These are phyloP conservation scores for Linanthus parryae DNA, from an alignment of 148 eudicot species.

Conservation along the genomic window DNA sequence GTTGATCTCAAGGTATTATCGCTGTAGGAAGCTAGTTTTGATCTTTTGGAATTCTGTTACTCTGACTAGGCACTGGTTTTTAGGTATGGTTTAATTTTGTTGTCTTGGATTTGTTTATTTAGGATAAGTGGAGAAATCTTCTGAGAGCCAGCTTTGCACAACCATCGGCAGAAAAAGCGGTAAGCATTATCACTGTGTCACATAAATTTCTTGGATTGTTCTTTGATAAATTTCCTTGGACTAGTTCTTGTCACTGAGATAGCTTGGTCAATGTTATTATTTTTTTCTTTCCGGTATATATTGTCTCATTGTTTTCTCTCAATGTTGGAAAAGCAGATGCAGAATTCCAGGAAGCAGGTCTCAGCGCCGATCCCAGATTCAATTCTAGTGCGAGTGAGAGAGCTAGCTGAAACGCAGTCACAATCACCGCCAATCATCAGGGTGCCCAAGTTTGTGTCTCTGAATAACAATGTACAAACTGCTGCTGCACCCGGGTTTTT, in stretches of 20 bases:
- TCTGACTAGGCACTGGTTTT: background rate
- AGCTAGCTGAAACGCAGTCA: constrained; percentile 78
- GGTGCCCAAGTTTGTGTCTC: constrained; percentile 32
- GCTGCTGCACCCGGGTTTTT: too few relatives aligned
- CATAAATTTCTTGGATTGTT: background rate
- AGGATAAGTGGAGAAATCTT: constrained; percentile 99
- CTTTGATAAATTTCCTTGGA: background rate
- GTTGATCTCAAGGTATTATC: constrained; percentile 99
- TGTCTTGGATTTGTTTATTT: constrained; percentile 15
- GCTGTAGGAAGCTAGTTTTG: too few relatives aligned
- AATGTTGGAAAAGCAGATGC: constrained; percentile 19
- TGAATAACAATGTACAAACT: too few relatives aligned
- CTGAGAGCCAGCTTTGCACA: constrained; percentile 77
- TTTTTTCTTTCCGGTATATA: background rate
- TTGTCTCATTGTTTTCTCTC: constrained; percentile 2
- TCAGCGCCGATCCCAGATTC: constrained; percentile 65
- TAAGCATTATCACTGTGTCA: constrained; percentile 23
- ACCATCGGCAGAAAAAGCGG: constrained; percentile 65
- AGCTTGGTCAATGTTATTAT: background rate
- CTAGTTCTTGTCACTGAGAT: background rate
- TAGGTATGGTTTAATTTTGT: background rate
- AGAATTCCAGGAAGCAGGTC: constrained; percentile 51
- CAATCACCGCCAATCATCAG: constrained; percentile 44
- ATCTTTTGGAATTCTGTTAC: constrained; percentile 1
- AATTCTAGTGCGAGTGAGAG: constrained; percentile 72